phyloP scores from a whole-genome alignment of 164 flowering plant species.

The Liriodendron chinense region DNA sequence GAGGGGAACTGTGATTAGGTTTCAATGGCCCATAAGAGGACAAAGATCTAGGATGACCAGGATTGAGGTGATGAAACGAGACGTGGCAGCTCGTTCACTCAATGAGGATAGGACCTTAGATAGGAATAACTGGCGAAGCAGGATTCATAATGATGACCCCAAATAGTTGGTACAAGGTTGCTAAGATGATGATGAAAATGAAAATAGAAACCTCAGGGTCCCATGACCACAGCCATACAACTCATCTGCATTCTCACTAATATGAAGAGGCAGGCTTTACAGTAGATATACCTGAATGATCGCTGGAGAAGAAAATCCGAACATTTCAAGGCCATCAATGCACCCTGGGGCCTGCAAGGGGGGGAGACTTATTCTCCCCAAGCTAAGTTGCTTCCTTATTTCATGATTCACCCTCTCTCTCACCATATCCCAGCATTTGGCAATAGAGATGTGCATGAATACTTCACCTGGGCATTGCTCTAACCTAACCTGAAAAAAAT shows the following conservation, averaged over 20 bases:
- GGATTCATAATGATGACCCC: background rate
- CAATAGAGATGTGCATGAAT: conserved; percentile 63
- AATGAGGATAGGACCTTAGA: background rate
- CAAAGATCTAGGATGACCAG: too few relatives aligned
- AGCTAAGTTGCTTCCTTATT: conserved; percentile 61
- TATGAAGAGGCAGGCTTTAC: background rate
- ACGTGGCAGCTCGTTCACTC: background rate
- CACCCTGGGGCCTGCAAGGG: conserved; percentile 90
- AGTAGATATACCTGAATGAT: conserved; percentile 62
- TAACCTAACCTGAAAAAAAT: conserved; percentile 59
- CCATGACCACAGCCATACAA: background rate
- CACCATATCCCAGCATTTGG: conserved; percentile 95
- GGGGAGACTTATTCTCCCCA: conserved; percentile 60
- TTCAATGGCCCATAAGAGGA: too few relatives aligned
- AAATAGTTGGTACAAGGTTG: background rate
- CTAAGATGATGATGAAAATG: background rate
- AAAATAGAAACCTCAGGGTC: background rate
- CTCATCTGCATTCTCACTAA: background rate
- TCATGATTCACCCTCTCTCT: conserved; percentile 85
- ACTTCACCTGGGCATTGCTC: conserved; percentile 70
- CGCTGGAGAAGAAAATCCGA: conserved; percentile 79
- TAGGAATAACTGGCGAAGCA: background rate
- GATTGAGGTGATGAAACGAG: too few relatives aligned
- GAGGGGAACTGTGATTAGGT: too few relatives aligned
- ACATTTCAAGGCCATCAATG: conserved; percentile 92